Evolutionary conservation across 1,139 yeast species (phyloP).

Genomic region (Yamadazyma oceani): DNA sequence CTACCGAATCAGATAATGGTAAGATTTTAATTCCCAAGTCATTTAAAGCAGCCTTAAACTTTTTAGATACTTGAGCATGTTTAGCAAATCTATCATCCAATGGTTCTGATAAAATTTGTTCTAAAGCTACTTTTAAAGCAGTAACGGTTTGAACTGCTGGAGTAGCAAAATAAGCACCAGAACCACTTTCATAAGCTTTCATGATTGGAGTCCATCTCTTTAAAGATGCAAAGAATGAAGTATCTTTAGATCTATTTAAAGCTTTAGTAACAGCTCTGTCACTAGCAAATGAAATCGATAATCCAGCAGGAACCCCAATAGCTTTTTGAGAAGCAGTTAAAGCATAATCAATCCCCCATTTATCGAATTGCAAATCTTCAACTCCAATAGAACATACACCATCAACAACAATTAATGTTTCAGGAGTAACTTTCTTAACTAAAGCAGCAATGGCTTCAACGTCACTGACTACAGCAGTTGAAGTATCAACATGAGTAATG

Average conservation of each 20-base stretch:
- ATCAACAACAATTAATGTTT: conserved; percentile 81
- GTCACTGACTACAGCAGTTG: conserved; percentile 85
- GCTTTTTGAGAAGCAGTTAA: conserved; percentile 96
- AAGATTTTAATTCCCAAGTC: conserved; percentile 68
- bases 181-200: conserved; percentile 81
- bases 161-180: conserved; percentile 88
- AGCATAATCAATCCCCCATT: conserved; percentile 88
- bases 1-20: conserved; percentile 57
- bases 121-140: conserved; percentile 76
- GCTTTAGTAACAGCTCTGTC: conserved; percentile 71
- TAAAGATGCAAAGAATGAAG: conserved; percentile 72
- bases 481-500: conserved; percentile 93
- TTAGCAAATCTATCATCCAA: conserved; percentile 62
- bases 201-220: conserved; percentile 88
- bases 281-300: conserved; percentile 75
- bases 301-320: conserved; percentile 91
- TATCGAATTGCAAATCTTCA: conserved; percentile 80
- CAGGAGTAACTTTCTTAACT: conserved; percentile 69
- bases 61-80: conserved; percentile 62
- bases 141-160: conserved; percentile 88
- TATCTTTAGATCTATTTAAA: conserved; percentile 52
- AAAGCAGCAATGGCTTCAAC: conserved; percentile 62
- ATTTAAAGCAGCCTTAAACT: conserved; percentile 59
- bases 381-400: conserved; percentile 95
- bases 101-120: conserved; percentile 62